Evolutionary conservation across 768 basidiomycete genomes (phyloP), one percentile per base, ranked within the genome.

Genomic region (Lactarius psammicola): DNA sequence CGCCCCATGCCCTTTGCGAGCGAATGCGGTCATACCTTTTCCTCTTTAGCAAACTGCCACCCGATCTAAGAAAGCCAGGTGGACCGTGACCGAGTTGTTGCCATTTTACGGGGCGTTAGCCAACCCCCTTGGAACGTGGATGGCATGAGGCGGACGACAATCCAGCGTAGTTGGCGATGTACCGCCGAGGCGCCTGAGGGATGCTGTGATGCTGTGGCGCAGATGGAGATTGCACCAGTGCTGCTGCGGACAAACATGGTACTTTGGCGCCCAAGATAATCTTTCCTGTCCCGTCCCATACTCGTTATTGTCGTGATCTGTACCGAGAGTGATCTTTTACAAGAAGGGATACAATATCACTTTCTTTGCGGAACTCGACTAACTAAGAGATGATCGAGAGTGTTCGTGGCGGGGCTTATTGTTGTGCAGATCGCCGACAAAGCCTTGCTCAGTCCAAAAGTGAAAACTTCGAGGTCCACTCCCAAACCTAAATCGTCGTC

Each of bases 141-240:
- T 33, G 40, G 9, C 66, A 59, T 55, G 66, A 66, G 66, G 66
- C 33, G n/a, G 66, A 46, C 66, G 66, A 67, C 36, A 62, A 63
- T 63, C 61, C 66, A 67, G 57, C 56, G 49, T 61, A 62, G 51
- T 20, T 34, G 57, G 53, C 34, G 33, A 59, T 49, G n/a, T 46
- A 58, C 61, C 38, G 40, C 65, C 61, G 62, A 54, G 51, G 28
- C 30, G 17, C 46, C 46, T 7, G 51, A 63, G 49, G 18, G 46
- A 67, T 59, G 51, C 61, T 55, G 53, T 63, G 61, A 59, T 44
- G 38, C 57, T 20, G 42, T 67, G 40, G 11, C 46, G 49, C 40
- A 17, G 61, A 63, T 63, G 38, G 51, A 3, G 59, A 44, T 53
- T 40, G 36, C 20, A 42, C 38, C 60, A 26, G 18, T n/a, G 33